phyloP scores from a whole-genome alignment of 1,284 basidiomycete species.

The Puccinia hordei region DNA sequence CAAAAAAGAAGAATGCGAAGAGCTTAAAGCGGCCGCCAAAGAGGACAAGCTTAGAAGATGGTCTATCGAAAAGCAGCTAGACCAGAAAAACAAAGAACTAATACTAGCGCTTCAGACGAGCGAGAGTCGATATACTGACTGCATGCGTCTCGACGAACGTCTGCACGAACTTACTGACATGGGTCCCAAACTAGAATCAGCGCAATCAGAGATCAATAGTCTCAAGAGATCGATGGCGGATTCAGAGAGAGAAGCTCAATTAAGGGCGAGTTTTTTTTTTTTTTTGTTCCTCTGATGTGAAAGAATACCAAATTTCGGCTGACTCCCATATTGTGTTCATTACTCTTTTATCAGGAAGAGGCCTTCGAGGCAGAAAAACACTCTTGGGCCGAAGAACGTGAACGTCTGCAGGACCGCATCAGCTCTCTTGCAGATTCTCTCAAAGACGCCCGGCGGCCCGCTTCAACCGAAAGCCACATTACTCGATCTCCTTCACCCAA shows the following conservation, averaged over 20 bases:
- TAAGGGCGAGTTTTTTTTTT: not conserved
- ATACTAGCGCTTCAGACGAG: slow-evolving; percentile 1
- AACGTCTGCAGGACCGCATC: not conserved
- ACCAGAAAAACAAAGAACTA: not conserved
- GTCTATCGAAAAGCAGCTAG: slow-evolving; percentile 11
- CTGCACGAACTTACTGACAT: not conserved
- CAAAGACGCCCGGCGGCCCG: not conserved
- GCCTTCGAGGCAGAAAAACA: not conserved
- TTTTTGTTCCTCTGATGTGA: not conserved
- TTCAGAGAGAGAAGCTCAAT: not conserved
- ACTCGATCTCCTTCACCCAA: not conserved
- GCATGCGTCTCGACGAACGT: slow-evolving; percentile 10
- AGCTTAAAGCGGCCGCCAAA: not conserved
- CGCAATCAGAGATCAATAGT: not conserved
- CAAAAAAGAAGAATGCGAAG: not conserved
- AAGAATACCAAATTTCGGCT: not conserved
- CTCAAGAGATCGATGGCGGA: slow-evolving; percentile 1
- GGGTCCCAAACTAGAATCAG: not conserved
- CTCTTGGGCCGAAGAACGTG: slow-evolving; percentile 5
- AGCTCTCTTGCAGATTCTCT: slow-evolving; percentile 11
- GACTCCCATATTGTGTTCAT: not conserved
- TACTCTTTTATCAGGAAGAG: not conserved
- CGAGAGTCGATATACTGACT: slow-evolving; percentile 8
- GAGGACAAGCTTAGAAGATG: not conserved
- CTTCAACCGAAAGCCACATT: not conserved